Percentiles rank a stretch among this genome's conserved stretches.
Evolutionary conservation across 139 green algal species (phyloP).

Genomic region (Chlamydomonas sp.): DNA sequence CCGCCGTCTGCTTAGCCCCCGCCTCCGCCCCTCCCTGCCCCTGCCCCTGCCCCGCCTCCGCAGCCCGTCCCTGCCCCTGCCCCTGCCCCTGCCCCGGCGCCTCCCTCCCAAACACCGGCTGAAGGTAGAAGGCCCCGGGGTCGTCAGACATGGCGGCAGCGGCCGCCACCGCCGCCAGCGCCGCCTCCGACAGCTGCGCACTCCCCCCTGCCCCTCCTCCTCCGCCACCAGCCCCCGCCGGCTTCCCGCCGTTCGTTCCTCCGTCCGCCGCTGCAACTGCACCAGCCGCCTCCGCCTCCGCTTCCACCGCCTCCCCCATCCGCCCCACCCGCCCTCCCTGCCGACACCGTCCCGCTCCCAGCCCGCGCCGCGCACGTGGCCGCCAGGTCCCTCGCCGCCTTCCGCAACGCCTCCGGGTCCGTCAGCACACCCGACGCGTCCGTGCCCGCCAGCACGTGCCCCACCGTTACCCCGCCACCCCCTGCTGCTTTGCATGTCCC

Average conservation of each 20-base stretch:
- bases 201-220: too few species aligned
- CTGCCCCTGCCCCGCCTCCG: neutral
- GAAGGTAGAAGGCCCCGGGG: slow-evolving; percentile 28
- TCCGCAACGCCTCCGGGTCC: neutral
- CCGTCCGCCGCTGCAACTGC: neutral
- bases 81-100: neutral
- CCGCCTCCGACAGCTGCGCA: neutral
- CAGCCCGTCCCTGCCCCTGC: neutral
- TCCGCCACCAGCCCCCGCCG: neutral
- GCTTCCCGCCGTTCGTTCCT: neutral
- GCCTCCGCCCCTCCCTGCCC: neutral
- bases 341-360: neutral
- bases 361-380: neutral
- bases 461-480: too few species aligned
- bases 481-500: too few species aligned
- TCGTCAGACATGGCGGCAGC: neutral
- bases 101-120: slow-evolving; percentile 17
- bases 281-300: neutral
- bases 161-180: neutral
- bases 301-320: neutral
- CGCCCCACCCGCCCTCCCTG: neutral
- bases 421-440: neutral
- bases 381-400: slow-evolving; percentile 1
- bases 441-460: neutral
- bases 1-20: neutral